Conservation (phyloP, 805 yeast genomes). For the Kuraishia capsulata region DNA sequence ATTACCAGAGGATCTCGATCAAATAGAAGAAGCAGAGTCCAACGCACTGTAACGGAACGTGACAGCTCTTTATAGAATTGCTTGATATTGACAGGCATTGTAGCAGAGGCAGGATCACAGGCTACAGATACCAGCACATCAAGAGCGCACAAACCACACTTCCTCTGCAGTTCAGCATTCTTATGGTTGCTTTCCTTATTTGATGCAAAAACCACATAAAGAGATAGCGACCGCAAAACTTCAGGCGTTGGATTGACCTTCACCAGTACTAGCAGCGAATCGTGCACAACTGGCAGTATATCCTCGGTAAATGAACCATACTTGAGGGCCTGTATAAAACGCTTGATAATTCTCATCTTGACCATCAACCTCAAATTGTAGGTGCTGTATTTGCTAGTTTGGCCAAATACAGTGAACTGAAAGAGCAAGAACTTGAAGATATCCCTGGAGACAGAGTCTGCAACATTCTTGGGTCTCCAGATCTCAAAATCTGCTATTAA, state of each 20-base stretch:
- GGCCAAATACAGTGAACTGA: conserved; percentile 49
- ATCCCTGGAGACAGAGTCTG: conserved; percentile 21
- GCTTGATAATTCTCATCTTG: conserved; percentile 35
- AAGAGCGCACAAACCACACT: conserved; percentile 24
- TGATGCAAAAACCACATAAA: conserved; percentile 40
- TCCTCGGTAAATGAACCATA: conserved; percentile 26
- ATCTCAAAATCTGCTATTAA: conserved; percentile 57
- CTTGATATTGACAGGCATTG: conserved; percentile 6
- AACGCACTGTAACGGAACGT: conserved; percentile 52
- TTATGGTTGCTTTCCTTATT: conserved; percentile 7
- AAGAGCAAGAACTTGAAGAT: conserved; percentile 43
- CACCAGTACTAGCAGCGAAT: conserved; percentile 29
- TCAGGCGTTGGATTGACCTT: conserved; percentile 45
- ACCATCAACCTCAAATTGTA: conserved; percentile 45
- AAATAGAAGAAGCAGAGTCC: conserved; percentile 49
- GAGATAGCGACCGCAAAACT: conserved; percentile 40
- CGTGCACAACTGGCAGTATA: conserved; percentile 25
- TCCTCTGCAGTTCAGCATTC: conserved; percentile 9
- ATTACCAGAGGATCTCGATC: conserved; percentile 27
- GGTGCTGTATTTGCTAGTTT: conserved; percentile 38
- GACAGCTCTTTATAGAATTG: conserved; percentile 30
- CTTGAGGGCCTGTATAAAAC: conserved; percentile 42
- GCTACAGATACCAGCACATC: conserved; percentile 30
- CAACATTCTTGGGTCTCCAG: conserved; percentile 28
- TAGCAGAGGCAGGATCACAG: conserved; percentile 22